Evolutionary conservation across 129 eudicot genomes (phyloP), one percentile per base, ranked within the genome.

Genomic region (Silybum marianum): DNA sequence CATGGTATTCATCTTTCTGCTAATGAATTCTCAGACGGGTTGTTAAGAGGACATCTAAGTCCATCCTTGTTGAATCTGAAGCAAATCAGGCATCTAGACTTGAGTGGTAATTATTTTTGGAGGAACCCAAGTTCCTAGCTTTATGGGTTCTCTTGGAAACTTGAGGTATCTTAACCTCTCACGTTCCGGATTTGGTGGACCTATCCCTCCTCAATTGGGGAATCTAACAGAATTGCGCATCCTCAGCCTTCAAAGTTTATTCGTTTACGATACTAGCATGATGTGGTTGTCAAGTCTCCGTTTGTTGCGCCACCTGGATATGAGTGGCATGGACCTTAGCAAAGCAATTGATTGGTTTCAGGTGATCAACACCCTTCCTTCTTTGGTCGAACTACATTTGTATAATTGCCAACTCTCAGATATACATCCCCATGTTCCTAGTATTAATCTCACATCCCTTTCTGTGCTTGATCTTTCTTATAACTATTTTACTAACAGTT

Each of bases 111-210:
- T 58, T 7, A 77, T 21, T 81, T 81, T 85, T 48, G 36, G 16
- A 3, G 71, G 63, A 21, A 74, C 58, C 30, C 32, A 22, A n/a
- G 48, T 85, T 71, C 88, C 88, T 9, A 62, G 44, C 18, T 85
- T 85, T 63, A 12, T 80, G 22, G 85, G 82, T 34, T 85, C 88
- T 24, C 22, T 80, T 24, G 16, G 4, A 12, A 86, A 28, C 7
- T 60, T 86, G 60, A 46, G 70, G 24, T 82, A 86, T 78, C 80
- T 86, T 10, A 79, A 77, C 70, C 85, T 86, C 34, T 82, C 86
- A 4, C 0, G 19, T 11, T 77, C 86, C 7, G 39, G 69, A 0
- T 82, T 86, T 75, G 38, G 18, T 25, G 84, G 89, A 24, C 68
- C 39, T 2, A 69, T 86, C 24, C 84, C 89, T 40, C 71, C 30